Evolutionary conservation across 225 moss, liverwort and hornwort genomes (phyloP), one percentile per base, ranked within the genome.

Genomic region (Ulota crispa): DNA sequence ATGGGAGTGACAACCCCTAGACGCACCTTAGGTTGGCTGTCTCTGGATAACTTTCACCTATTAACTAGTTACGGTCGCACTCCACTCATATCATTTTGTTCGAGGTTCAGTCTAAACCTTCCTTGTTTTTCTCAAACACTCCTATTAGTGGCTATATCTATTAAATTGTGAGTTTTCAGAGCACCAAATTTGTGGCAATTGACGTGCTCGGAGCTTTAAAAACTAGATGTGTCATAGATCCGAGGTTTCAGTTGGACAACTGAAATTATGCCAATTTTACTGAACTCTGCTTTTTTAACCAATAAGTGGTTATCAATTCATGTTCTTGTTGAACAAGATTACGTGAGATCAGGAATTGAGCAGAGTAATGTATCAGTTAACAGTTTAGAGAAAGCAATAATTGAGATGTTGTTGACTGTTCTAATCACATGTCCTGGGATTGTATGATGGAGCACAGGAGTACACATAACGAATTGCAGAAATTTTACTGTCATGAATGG

Each of bases 401-500:
- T 0, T 32, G 26, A 45, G 11, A 34, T 45, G 3, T 57, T 45
- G 15, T 21, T 9, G 6, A 52, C 10, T 82, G 27, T 64, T 37
- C 68, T 84, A 47, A 84, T 57, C 59, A 14, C 63, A 37, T 36
- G 34, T 24, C 77, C 34, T 64, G 71, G 63, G 20, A 26, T 4
- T 77, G 63, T 20, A 2, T 64, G 19, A 8, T 45, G 73, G 47
- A 43, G 57, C 57, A 34, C 43, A 81, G 89, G 91, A 65, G 72
- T 36, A 24, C 86, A 90, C 77, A 52, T 90, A 20, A 82, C 86
- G 0, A 82, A 73, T 61, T 86, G 86, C 76, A 75, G 84, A 27
- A 76, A 70, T 32, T 95, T 95, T 59, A 83, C 87, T 31, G 84
- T 95, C 20, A 85, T 94, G 89, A 87, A 91, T 63, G 92, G 92